Base-by-base conservation (phyloP, 1,284 basidiomycete genomes). In the Cutaneotrichosporon arboriforme region DNA sequence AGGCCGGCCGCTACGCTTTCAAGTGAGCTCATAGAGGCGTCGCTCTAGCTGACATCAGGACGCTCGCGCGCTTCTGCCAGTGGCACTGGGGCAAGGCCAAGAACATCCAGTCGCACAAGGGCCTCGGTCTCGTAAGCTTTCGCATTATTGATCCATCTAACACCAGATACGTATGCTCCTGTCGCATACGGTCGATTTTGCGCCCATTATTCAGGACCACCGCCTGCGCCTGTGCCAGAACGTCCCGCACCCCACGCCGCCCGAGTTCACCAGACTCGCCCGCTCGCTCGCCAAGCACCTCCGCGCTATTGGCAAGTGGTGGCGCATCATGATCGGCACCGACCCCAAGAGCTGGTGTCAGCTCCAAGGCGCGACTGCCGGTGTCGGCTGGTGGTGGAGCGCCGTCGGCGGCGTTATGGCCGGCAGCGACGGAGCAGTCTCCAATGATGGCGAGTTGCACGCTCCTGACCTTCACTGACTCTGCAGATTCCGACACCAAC, bases 361-460 rank as follows among this genome's bases (percentile, higher is more conserved):
- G 10, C 55, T 75, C 4, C 61, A 65, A 8, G 69, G 68, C 4
- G 67, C 67, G 0, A 72, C 69, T 0, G 49, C 58, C 2, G 74
- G 70, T 4, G 65, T 76, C 0, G 74, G 72, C 9, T 76, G 74
- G 74, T 74, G 74, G 74, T 76, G 74, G 74, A 64, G 70, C 23
- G 71, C 70, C 34, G 72, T 74, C 3, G 70, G 73, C 13, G 66
- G 68, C 14, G 72, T 74, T 12, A 63, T 69, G 12, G 70, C 72
- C 2, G 67, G 65, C 15, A 64, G 63, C 34, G 67, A 70, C 42
- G 74, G 72, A 1, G 63, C 72, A 10, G 60, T 74, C 9, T 68
- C 67, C 2, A 66, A 69, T 39, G 72, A 76, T 47, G 73, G 73
- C 72, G 49, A 53, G 71, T 61, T 17, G 4, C 20, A 1, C 8